Conservation (phyloP, 1,284 basidiomycete species). For the Cutaneotrichosporon dermatis region DNA sequence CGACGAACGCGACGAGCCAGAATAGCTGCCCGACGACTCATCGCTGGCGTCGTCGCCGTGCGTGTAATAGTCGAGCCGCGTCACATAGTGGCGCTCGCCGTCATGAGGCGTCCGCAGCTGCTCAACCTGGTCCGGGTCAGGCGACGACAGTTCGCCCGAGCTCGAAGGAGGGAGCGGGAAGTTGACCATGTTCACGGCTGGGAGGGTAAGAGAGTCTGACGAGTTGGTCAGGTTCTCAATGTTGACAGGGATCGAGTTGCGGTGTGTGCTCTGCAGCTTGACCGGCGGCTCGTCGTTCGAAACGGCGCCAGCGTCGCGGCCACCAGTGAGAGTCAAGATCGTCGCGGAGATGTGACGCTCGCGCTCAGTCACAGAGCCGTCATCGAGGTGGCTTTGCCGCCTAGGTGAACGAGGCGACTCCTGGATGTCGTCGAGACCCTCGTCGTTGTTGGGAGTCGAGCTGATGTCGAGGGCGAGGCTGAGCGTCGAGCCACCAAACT, state of each 20-base stretch:
- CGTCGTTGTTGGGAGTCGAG: slow-evolving; percentile 3
- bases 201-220: slow-evolving; percentile 17
- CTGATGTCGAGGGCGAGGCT: slow-evolving; percentile 18
- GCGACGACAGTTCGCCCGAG: slow-evolving; percentile 17
- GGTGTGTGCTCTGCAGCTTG: neutral
- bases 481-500: slow-evolving; percentile 22
- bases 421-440: slow-evolving; percentile 11
- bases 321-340: slow-evolving; percentile 9
- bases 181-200: slow-evolving; percentile 10
- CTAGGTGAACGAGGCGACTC: slow-evolving; percentile 3
- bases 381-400: neutral
- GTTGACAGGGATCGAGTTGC: slow-evolving; percentile 16
- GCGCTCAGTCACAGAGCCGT: neutral
- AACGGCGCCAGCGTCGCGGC: neutral
- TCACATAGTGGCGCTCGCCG: too few relatives aligned
- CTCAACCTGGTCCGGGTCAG: slow-evolving; percentile 21
- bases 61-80: slow-evolving; percentile 3
- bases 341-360: slow-evolving; percentile 16
- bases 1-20: neutral
- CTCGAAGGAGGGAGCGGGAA: slow-evolving; percentile 22
- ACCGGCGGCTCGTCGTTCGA: neutral
- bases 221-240: slow-evolving; percentile 20
- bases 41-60: slow-evolving; percentile 7
- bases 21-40: neutral
- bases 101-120: slow-evolving; percentile 20